Evolutionary conservation across 768 basidiomycete species (phyloP), one percentile per base, ranked within the genome.

Genomic region (Daedaleopsis sinensis): DNA sequence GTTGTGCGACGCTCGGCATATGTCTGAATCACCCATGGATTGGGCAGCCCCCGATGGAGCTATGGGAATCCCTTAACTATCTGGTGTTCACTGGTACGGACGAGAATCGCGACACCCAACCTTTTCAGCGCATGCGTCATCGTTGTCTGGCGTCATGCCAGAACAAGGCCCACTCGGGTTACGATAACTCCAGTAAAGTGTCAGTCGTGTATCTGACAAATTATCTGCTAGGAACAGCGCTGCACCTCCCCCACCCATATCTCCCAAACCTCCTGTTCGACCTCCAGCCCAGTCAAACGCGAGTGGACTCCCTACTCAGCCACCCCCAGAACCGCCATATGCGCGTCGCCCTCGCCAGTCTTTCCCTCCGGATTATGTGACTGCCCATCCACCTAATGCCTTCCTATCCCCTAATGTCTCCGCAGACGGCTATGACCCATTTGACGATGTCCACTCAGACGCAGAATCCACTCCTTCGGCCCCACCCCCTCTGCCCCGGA

Each of bases 401-500:
- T 24, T 21, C 3, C 36, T 27, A 15, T 43, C 50, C 16, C 47
- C 47, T 8, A 10, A 15, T 13, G 46, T 49, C 12, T 55, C 62
- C 16, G n/a, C 53, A 4, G 58, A 59, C 16, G 35, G 50, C 9
- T 44, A 39, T 32, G 62, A 64, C 32, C 62, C 62, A 21, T 64
- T 59, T 21, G 49, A 57, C 21, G 62, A 64, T 39, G 16, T 12
- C 6, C 62, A 53, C 39, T 57, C 58, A 23, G 62, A 64, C 44
- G 46, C 43, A 36, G 62, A 64, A 7, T 13, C 43, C 1, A 11
- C 58, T 9, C 57, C 53, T 18, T 12, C 53, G 16, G 23, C 21
- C 19, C 11, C 47, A 8, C 59, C 59, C 18, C 63, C 59, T 27
- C 63, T 59, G 15, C 54, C 64, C 32, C 59, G 64, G 42, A 48